Evolutionary conservation across 495 filamentous ascomycete species (phyloP).

Genomic region (Daldinia childiae): DNA sequence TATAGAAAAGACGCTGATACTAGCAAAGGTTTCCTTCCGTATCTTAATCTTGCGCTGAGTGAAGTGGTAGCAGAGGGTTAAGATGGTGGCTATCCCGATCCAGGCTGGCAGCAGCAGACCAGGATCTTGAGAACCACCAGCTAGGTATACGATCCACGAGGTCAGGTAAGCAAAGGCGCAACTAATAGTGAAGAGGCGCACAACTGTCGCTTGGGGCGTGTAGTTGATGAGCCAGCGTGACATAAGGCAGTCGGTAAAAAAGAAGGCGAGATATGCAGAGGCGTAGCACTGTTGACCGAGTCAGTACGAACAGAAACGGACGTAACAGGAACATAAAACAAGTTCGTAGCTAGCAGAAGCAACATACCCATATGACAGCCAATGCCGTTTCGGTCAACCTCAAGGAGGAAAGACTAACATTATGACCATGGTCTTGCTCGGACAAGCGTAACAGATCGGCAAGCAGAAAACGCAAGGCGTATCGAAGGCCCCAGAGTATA

Average conservation of each 20-base stretch:
- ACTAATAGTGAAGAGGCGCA: conserved; percentile 82
- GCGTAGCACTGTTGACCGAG: conserved; percentile 70
- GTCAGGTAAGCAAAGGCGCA: conserved; percentile 83
- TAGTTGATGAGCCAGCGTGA: conserved; percentile 91
- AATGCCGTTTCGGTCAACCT: conserved; percentile 80
- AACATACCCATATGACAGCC: conserved; percentile 83
- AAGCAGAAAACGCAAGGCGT: conserved; percentile 56
- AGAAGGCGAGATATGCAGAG: conserved; percentile 86
- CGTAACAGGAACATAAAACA: background rate
- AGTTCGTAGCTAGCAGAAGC: background rate
- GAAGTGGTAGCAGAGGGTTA: conserved; percentile 82
- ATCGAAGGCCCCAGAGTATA: conserved; percentile 56
- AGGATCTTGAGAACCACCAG: conserved; percentile 77
- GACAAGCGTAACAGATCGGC: conserved; percentile 40
- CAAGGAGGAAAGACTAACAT: conserved; percentile 49
- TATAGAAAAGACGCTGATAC: conserved; percentile 78
- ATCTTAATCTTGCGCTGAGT: conserved; percentile 84
- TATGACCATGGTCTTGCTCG: conserved; percentile 28
- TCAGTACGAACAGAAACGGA: background rate
- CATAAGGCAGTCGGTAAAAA: conserved; percentile 93
- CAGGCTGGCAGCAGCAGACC: conserved; percentile 84
- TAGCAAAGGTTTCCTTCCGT: conserved; percentile 80
- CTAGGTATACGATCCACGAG: conserved; percentile 79
- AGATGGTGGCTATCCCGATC: conserved; percentile 82
- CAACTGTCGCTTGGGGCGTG: conserved; percentile 83